These are phyloP conservation scores for Fomitopsis betulina DNA, from an alignment of 1,284 basidiomycete species.

Conservation along the genomic window DNA sequence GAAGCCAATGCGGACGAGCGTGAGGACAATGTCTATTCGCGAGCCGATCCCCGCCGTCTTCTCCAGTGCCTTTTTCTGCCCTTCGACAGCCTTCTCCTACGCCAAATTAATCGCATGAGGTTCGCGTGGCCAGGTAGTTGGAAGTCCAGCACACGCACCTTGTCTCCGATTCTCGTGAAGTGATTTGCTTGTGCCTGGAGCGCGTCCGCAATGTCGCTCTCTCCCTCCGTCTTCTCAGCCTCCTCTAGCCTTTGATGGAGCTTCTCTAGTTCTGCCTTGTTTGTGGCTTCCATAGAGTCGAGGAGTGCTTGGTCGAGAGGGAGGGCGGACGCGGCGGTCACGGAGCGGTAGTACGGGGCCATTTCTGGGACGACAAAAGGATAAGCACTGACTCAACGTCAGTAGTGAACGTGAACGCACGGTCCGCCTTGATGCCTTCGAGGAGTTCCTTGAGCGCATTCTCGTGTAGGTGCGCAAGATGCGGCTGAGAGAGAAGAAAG, in stretches of 20 bases:
- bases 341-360: constrained; percentile 72
- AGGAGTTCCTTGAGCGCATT: constrained; percentile 65
- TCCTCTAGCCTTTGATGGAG: constrained; percentile 81
- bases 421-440: constrained; percentile 81
- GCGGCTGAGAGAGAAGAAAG: constrained; percentile 66
- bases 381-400: neutral
- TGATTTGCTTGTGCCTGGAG: constrained; percentile 85
- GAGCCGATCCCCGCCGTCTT: constrained; percentile 94
- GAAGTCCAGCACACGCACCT: constrained; percentile 43
- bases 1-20: constrained; percentile 86
- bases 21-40: constrained; percentile 89
- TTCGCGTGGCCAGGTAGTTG: neutral
- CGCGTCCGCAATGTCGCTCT: constrained; percentile 89
- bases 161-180: constrained; percentile 88
- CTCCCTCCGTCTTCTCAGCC: constrained; percentile 89
- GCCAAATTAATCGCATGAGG: neutral
- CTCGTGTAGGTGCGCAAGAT: constrained; percentile 60
- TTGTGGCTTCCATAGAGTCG: constrained; percentile 68
- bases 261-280: constrained; percentile 71
- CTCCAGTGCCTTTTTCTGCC: constrained; percentile 82
- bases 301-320: constrained; percentile 58
- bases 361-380: constrained; percentile 48
- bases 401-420: constrained; percentile 40
- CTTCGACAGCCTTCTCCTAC: constrained; percentile 72
- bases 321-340: constrained; percentile 46